Conservation (phyloP, 1,284 basidiomycete genomes). For the Cystobasidiaceae sp. region DNA sequence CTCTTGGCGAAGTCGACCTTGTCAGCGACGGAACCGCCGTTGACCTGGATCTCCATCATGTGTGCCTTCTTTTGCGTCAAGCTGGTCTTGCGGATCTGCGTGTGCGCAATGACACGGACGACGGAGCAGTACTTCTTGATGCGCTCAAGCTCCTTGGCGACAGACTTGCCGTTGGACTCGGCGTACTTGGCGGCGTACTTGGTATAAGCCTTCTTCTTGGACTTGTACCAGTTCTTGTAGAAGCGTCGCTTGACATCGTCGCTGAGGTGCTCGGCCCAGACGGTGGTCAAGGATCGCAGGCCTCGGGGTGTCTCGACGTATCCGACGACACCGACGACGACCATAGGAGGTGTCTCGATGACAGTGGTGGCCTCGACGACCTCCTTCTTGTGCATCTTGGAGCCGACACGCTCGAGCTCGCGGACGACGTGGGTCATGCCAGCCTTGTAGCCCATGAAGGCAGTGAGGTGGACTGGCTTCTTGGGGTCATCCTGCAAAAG, state of each 20-base stretch:
- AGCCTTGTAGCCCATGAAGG: constrained; percentile 98
- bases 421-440: constrained; percentile 99
- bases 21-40: constrained; percentile 93
- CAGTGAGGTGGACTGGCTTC: constrained; percentile 98
- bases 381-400: constrained; percentile 99
- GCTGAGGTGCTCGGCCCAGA: constrained; percentile 62
- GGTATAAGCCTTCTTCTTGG: constrained; percentile 99
- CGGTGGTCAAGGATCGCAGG: constrained; percentile 72
- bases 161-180: constrained; percentile 79
- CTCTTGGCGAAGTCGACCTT: constrained; percentile 96
- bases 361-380: constrained; percentile 96
- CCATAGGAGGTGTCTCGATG: constrained; percentile 95
- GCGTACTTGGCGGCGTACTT: constrained; percentile 98
- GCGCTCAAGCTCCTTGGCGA: constrained; percentile 94
- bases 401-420: constrained; percentile 95
- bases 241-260: constrained; percentile 86
- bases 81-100: constrained; percentile 96
- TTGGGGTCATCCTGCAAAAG: constrained; percentile 86
- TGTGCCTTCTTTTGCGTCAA: constrained; percentile 99
- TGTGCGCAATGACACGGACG: constrained; percentile 98
- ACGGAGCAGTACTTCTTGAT: constrained; percentile 99
- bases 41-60: constrained; percentile 99
- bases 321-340: constrained; percentile 96
- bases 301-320: constrained; percentile 99
- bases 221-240: constrained; percentile 92